Percentiles rank a stretch among this genome's conserved stretches.
These are phyloP conservation scores for Cornus kousa DNA, from an alignment of 148 eudicot genomes.

Conservation along the genomic window DNA sequence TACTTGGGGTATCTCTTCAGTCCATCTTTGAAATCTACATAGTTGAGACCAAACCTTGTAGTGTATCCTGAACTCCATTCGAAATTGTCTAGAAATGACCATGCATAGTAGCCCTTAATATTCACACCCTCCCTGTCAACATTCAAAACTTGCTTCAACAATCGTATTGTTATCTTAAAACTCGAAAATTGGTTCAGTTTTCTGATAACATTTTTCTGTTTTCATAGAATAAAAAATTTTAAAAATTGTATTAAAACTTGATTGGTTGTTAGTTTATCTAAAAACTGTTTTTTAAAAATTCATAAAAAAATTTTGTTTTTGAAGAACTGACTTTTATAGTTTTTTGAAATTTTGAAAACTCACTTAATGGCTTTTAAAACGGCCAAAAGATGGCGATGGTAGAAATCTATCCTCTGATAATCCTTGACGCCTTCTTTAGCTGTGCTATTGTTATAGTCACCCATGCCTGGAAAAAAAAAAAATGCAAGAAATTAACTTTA, in stretches of 20 bases:
- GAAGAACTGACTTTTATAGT: too few species aligned
- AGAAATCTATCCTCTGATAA: slow-evolving; percentile 15
- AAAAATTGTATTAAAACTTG: too few species aligned
- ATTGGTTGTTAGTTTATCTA: too few species aligned
- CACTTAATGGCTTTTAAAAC: slow-evolving; percentile 20
- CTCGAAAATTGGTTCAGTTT: too few species aligned
- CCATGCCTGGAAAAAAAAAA: slow-evolving; percentile 20
- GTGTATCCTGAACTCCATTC: slow-evolving; percentile 25
- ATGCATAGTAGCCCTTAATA: slow-evolving; percentile 18
- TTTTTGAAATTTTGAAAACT: background rate
- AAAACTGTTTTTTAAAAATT: too few species aligned
- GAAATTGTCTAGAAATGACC: slow-evolving; percentile 17
- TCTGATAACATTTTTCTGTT: too few species aligned
- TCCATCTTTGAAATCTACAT: slow-evolving; percentile 6
- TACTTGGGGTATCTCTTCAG: slow-evolving; percentile 8
- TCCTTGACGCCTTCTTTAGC: slow-evolving; percentile 13
- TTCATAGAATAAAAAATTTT: too few species aligned
- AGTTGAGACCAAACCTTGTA: slow-evolving; percentile 6
- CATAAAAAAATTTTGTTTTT: too few species aligned
- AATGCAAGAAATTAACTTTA: background rate
- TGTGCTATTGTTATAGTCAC: slow-evolving; percentile 17
- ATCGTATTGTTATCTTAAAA: too few species aligned
- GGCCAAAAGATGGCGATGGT: slow-evolving; percentile 15
- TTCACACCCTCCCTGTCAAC: background rate
- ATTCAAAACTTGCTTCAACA: background rate